These are phyloP conservation scores for Fusarium sp. DNA, from an alignment of 2,329 filamentous ascomycete genomes.

Conservation along the genomic window DNA sequence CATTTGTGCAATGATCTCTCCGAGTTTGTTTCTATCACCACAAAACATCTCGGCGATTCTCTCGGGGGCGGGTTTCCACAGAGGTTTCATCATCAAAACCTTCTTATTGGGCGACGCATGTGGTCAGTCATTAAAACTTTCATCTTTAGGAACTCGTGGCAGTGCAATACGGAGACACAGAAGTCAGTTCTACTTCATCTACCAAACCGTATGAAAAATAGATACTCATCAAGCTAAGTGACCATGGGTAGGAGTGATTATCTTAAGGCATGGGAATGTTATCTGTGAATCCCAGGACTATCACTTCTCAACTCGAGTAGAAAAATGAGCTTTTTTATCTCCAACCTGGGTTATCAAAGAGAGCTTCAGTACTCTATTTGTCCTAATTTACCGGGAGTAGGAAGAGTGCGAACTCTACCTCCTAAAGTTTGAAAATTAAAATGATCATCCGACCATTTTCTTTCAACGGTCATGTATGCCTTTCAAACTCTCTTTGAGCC, in stretches of 20 bases:
- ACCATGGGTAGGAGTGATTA: neutral
- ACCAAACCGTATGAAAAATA: neutral
- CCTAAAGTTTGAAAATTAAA: neutral
- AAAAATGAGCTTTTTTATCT: neutral
- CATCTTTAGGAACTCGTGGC: neutral
- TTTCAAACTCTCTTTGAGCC: neutral
- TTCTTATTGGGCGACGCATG: neutral
- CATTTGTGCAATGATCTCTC: neutral
- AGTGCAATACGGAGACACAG: neutral
- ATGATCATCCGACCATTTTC: neutral
- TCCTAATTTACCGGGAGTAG: neutral
- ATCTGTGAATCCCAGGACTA: neutral
- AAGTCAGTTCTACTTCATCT: neutral
- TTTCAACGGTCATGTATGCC: neutral
- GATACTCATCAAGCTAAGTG: neutral
- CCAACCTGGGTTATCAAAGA: neutral
- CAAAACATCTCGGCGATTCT: neutral
- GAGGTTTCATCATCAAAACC: neutral
- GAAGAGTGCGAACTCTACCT: neutral
- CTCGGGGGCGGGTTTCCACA: neutral
- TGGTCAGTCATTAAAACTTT: neutral
- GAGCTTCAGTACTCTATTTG: neutral
- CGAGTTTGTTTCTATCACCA: too few relatives aligned
- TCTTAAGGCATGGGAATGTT: neutral
- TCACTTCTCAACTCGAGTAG: neutral